Conservation (phyloP, 371 early-diverging fungal genomes). For the Dichotomocladium elegans region DNA sequence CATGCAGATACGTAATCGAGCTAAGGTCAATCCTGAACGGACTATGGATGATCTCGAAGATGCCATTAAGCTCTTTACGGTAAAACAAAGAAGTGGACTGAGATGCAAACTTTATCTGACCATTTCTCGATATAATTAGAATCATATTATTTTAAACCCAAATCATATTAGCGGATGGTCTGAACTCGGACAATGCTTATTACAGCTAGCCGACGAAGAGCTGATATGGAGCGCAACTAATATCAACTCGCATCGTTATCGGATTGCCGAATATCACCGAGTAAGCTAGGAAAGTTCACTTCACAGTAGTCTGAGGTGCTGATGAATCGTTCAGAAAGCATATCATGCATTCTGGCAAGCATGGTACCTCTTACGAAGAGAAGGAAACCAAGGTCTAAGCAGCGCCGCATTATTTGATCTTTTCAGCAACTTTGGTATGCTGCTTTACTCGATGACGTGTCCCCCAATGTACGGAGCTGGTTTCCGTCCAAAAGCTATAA, state of each 20-base stretch:
- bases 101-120: no score
- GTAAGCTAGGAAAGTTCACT: slow-evolving; percentile 17
- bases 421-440: slow-evolving; percentile 57
- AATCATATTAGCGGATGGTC: slow-evolving; percentile 61
- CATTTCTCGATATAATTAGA: slow-evolving; percentile 3
- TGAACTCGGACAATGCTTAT: slow-evolving; percentile 56
- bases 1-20: slow-evolving; percentile 52
- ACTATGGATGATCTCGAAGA: slow-evolving; percentile 58
- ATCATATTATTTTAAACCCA: slow-evolving; percentile 58
- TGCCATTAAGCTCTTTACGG: slow-evolving; percentile 55
- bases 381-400: background rate
- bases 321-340: slow-evolving; percentile 41
- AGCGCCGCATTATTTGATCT: slow-evolving; percentile 28
- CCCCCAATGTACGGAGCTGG: slow-evolving; percentile 68
- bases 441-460: slow-evolving; percentile 61
- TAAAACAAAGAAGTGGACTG: slow-evolving; percentile 7
- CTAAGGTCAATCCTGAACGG: slow-evolving; percentile 50
- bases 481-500: slow-evolving; percentile 12
- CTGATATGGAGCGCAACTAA: slow-evolving; percentile 65
- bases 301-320: background rate
- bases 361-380: slow-evolving; percentile 14
- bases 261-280: slow-evolving; percentile 60
- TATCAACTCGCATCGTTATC: slow-evolving; percentile 40
- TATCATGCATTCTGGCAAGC: slow-evolving; percentile 53
- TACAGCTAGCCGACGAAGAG: slow-evolving; percentile 60